These are phyloP conservation scores for Populus hybrid DNA, from an alignment of 441 rosid genomes.

Conservation along the genomic window DNA sequence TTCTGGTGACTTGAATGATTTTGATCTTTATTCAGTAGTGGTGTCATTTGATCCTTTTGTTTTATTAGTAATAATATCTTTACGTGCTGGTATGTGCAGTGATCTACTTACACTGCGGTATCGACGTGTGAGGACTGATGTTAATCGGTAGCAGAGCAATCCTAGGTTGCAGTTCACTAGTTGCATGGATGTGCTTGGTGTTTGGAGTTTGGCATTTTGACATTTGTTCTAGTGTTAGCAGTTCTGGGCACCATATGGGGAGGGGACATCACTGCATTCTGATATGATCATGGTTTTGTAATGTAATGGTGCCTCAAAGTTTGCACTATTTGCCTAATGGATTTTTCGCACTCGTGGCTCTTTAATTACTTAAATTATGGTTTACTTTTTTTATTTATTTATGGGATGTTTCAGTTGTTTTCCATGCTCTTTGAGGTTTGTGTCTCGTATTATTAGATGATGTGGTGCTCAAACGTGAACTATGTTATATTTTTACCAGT, in stretches of 20 bases:
- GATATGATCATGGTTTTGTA: neutral
- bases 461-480: too few species aligned
- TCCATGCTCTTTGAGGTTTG: neutral
- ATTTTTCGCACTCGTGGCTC: neutral
- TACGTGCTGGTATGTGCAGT: constrained; percentile 17
- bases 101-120: constrained; percentile 10
- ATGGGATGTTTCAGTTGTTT: neutral
- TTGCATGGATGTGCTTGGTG: constrained; percentile 6
- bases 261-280: constrained; percentile 2
- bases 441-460: neutral
- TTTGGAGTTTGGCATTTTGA: constrained; percentile 2
- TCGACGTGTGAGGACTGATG: neutral
- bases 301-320: neutral
- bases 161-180: neutral
- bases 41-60: neutral
- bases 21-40: neutral
- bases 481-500: neutral
- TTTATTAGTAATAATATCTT: neutral
- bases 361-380: neutral
- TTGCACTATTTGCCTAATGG: neutral
- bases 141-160: neutral
- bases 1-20: neutral
- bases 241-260: neutral
- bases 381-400: too few species aligned
- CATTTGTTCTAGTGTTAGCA: constrained; percentile 2